Conservation (phyloP, 371 early-diverging fungal species). For the Mucor circinelloides region DNA sequence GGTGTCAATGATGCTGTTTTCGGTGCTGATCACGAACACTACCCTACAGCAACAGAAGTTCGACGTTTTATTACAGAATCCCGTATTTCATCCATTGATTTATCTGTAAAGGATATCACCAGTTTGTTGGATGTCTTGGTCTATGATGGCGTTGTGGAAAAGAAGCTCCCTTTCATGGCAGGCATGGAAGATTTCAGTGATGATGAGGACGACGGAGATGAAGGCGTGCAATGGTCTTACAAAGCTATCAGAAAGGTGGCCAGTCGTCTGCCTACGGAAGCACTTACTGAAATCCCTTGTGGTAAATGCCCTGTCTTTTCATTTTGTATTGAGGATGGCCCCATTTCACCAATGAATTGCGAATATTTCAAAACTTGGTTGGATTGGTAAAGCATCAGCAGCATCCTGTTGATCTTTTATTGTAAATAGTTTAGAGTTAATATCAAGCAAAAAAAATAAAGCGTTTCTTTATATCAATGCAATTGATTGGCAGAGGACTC, state of each 20-base stretch:
- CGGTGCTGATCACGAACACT: conserved; percentile 60
- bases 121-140: conserved; percentile 84
- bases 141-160: conserved; percentile 89
- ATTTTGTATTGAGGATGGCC: conserved; percentile 74
- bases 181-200: conserved; percentile 59
- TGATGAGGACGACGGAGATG: conserved; percentile 52
- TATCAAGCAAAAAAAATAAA: not conserved
- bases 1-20: conserved; percentile 54
- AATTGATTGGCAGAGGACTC: too few species aligned
- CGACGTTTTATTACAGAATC: conserved; percentile 71
- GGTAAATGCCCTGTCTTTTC: conserved; percentile 78
- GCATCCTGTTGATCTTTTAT: not conserved
- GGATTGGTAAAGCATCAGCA: conserved; percentile 32
- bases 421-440: conserved; percentile 21
- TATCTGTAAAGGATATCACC: conserved; percentile 78
- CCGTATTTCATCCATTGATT: conserved; percentile 73
- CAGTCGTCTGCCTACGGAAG: conserved; percentile 50
- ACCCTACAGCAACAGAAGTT: conserved; percentile 76
- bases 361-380: conserved; percentile 82
- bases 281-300: conserved; percentile 82
- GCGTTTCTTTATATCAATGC: not conserved
- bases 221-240: conserved; percentile 70
- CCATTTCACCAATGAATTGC: conserved; percentile 78
- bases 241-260: conserved; percentile 63
- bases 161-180: conserved; percentile 54